phyloP scores from a whole-genome alignment of 2,329 filamentous ascomycete species.

The Aspergillus fumigatus region DNA sequence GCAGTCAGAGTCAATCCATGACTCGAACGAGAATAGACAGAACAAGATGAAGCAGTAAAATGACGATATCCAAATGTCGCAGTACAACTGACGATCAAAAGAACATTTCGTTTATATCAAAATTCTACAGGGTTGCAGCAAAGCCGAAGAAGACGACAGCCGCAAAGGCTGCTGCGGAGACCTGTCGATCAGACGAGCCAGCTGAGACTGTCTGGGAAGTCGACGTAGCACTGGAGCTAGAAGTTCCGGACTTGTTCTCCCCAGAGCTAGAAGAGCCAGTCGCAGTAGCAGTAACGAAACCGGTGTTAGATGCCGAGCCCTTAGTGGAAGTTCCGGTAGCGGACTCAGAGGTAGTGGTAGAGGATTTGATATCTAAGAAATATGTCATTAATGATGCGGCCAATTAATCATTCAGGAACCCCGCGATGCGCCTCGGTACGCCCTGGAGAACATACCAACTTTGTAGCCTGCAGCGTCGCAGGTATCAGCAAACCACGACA shows the following conservation, averaged over 20 bases:
- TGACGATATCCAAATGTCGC: not conserved
- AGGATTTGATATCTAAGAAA: slow-evolving; percentile 7
- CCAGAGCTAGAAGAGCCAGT: slow-evolving; percentile 10
- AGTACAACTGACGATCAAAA: not conserved
- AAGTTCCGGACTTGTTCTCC: slow-evolving; percentile 11
- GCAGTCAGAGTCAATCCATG: not conserved
- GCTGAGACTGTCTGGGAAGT: slow-evolving; percentile 18
- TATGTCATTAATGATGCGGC: slow-evolving; percentile 1
- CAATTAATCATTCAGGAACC: not conserved
- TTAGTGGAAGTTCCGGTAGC: slow-evolving; percentile 20
- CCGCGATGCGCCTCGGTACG: not conserved
- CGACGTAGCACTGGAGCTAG: slow-evolving; percentile 18
- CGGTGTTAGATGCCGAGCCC: slow-evolving; percentile 5
- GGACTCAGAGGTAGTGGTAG: slow-evolving; percentile 14
- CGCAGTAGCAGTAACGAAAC: slow-evolving; percentile 9
- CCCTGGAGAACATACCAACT: slow-evolving; percentile 30
- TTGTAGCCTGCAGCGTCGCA: slow-evolving; percentile 38
- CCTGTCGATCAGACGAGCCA: slow-evolving; percentile 29
- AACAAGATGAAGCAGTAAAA: not conserved
- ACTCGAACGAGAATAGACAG: not conserved
- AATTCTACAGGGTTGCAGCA: slow-evolving; percentile 33
- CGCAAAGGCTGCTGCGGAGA: slow-evolving; percentile 34
- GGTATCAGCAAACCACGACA: slow-evolving; percentile 36
- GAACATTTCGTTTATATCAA: not conserved
- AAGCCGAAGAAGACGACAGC: slow-evolving; percentile 40